Conservation (phyloP, 257 asterid genomes). For the Capsicum baccatum region DNA sequence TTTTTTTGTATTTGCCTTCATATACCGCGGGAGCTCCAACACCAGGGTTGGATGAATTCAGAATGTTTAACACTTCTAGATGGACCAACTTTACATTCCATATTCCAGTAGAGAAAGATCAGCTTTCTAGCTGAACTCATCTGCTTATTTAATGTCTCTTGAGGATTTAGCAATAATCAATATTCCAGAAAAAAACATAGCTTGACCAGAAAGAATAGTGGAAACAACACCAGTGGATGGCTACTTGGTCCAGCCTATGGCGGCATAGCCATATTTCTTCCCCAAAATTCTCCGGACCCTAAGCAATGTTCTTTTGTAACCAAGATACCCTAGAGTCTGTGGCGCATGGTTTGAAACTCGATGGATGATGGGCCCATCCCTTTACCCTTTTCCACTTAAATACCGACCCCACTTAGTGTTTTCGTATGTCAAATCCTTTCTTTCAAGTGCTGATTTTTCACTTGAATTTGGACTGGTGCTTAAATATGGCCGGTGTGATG, state of each 20-base stretch:
- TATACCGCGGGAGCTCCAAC: neutral
- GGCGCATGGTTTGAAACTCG: neutral
- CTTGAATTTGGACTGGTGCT: neutral
- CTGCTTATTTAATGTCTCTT: neutral
- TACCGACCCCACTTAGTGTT: neutral
- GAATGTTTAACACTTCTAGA: neutral
- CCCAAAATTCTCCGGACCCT: neutral
- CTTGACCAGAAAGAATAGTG: slow-evolving; percentile 6
- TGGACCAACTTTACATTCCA: slow-evolving; percentile 6
- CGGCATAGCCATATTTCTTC: neutral
- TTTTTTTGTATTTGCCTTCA: neutral
- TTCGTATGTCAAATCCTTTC: neutral
- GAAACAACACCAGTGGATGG: neutral
- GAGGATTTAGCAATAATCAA: neutral
- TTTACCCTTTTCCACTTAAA: neutral
- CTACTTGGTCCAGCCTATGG: slow-evolving; percentile 17
- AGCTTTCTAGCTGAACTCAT: neutral
- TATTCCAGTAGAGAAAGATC: neutral
- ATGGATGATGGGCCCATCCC: neutral
- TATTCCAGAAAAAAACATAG: neutral
- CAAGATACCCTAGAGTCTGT: neutral
- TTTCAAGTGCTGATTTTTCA: neutral
- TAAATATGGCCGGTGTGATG: neutral
- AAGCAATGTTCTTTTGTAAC: neutral
- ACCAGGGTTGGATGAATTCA: neutral